A percentile compares a stretch with the other conserved stretches of the same genome.
These are phyloP conservation scores for Cicer arietinum DNA, from an alignment of 306 rosid genomes.

Conservation along the genomic window DNA sequence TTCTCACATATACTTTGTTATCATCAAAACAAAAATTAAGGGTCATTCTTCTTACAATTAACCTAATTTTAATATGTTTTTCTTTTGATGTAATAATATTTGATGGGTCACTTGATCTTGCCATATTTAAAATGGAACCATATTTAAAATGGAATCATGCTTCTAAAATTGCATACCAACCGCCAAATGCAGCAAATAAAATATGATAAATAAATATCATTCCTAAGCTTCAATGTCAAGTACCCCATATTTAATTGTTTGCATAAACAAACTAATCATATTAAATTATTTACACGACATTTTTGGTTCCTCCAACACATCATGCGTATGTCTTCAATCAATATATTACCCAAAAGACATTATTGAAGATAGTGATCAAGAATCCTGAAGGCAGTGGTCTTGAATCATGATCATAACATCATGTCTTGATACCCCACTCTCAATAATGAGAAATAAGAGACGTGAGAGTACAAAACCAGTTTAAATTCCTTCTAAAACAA, in stretches of 20 bases:
- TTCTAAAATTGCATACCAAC: slow-evolving; percentile 43
- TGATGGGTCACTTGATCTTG: slow-evolving; percentile 47
- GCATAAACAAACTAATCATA: slow-evolving; percentile 40
- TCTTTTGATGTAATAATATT: slow-evolving; percentile 19
- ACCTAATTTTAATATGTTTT: neutral
- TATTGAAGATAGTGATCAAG: slow-evolving; percentile 16
- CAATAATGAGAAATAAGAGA: neutral
- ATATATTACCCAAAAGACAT: slow-evolving; percentile 50
- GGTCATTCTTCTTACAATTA: too few species aligned
- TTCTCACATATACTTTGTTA: too few species aligned
- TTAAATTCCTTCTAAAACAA: neutral
- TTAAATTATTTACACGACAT: slow-evolving; percentile 44
- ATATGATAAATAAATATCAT: slow-evolving; percentile 15
- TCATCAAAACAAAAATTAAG: too few species aligned
- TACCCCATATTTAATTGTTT: slow-evolving; percentile 45
- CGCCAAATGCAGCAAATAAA: slow-evolving; percentile 40
- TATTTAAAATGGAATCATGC: slow-evolving; percentile 42
- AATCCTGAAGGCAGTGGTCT: neutral
- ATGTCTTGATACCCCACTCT: slow-evolving; percentile 47
- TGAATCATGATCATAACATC: slow-evolving; percentile 51
- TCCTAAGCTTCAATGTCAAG: slow-evolving; percentile 42
- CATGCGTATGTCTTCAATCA: slow-evolving; percentile 53
- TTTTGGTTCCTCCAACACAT: slow-evolving; percentile 52
- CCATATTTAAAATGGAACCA: slow-evolving; percentile 42
- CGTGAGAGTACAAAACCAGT: neutral